These are phyloP conservation scores for Colletotrichum lini DNA, from an alignment of 2,329 filamentous ascomycete species.

Conservation along the genomic window DNA sequence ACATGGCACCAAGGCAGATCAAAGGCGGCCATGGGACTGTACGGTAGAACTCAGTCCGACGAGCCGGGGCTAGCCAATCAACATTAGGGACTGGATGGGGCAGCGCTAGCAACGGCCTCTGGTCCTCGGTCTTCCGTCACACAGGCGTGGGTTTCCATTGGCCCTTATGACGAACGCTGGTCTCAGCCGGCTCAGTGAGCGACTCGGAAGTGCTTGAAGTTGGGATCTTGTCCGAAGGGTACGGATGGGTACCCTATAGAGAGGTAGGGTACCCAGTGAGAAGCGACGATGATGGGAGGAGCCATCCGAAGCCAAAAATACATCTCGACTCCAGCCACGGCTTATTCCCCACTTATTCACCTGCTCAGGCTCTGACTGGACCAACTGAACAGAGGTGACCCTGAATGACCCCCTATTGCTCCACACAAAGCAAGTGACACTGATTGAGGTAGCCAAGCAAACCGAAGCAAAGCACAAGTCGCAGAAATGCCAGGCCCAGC, in stretches of 20 bases:
- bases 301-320: slow-evolving; percentile 42
- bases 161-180: slow-evolving; percentile 19
- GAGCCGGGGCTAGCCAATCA: slow-evolving; percentile 2
- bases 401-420: slow-evolving; percentile 21
- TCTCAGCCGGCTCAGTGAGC: not conserved
- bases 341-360: slow-evolving; percentile 9
- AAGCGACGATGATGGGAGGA: slow-evolving; percentile 19
- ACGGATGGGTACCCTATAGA: not conserved
- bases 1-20: slow-evolving; percentile 29
- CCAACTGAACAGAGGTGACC: slow-evolving; percentile 6
- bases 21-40: not conserved
- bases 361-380: slow-evolving; percentile 23
- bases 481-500: slow-evolving; percentile 11
- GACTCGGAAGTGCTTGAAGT: slow-evolving; percentile 2
- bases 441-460: slow-evolving; percentile 41
- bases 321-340: slow-evolving; percentile 34
- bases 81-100: slow-evolving; percentile 1
- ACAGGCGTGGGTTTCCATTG: slow-evolving; percentile 31
- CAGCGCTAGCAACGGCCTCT: slow-evolving; percentile 8
- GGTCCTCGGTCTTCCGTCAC: slow-evolving; percentile 3
- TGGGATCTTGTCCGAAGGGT: slow-evolving; percentile 5
- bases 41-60: slow-evolving; percentile 11
- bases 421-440: slow-evolving; percentile 39
- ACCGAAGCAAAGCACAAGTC: slow-evolving; percentile 15
- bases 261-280: not conserved